phyloP scores from a whole-genome alignment of 371 early-diverging fungal genomes.

The Circinella minor region DNA sequence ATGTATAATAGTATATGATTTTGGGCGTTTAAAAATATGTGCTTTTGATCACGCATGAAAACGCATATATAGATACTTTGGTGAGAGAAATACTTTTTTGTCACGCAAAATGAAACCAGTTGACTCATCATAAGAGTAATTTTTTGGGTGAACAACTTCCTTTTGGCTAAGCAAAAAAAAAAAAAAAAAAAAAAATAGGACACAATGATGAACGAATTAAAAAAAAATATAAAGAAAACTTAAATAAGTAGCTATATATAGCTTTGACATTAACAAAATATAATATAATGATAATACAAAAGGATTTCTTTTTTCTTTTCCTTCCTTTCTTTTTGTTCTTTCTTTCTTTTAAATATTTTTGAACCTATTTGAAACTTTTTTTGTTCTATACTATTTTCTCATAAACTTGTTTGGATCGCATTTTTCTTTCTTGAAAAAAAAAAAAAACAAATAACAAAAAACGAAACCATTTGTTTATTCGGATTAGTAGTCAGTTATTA shows the following conservation, averaged over 20 bases:
- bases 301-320: not conserved
- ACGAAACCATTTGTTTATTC: not conserved
- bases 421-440: not conserved
- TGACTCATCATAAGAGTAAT: slow-evolving; percentile 7
- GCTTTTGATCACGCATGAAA: not conserved
- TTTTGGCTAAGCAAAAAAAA: slow-evolving; percentile 10
- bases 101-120: slow-evolving; percentile 12
- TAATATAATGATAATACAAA: too few relatives aligned
- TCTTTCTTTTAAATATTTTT: not conserved
- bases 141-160: not conserved
- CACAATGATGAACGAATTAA: too few relatives aligned
- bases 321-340: not conserved
- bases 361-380: not conserved
- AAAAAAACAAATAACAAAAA: not conserved
- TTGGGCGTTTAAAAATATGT: too few relatives aligned
- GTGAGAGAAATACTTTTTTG: slow-evolving; percentile 5
- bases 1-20: too few relatives aligned
- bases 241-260: slow-evolving; percentile 1
- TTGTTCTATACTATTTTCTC: not conserved
- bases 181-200: not conserved
- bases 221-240: not conserved
- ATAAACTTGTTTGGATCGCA: not conserved
- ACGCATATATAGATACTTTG: too few relatives aligned
- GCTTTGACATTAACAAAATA: slow-evolving; percentile 1
- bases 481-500: not conserved